Percentiles rank a stretch among this genome's conserved stretches.
Conservation (phyloP, 768 basidiomycete genomes). For the Vishniacozyma victoriae region DNA sequence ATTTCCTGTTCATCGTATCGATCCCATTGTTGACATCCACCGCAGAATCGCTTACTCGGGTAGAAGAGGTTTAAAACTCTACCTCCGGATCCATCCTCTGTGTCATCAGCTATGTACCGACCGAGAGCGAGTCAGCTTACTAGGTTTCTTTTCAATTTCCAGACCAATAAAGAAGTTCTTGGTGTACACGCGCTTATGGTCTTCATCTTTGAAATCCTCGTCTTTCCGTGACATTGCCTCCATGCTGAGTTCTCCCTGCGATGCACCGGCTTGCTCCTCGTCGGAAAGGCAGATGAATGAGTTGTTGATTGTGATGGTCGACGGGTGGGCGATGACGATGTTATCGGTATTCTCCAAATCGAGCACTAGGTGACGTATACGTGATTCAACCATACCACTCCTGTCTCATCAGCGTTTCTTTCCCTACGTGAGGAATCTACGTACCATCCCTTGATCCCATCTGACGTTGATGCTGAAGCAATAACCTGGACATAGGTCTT, state of each 20-base stretch:
- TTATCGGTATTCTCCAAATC: constrained; percentile 95
- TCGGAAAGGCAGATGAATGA: constrained; percentile 73
- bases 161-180: constrained; percentile 98
- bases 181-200: constrained; percentile 71
- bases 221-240: constrained; percentile 64
- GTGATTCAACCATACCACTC: constrained; percentile 98
- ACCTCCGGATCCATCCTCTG: constrained; percentile 71
- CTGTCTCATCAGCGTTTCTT: constrained; percentile 76
- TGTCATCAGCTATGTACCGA: constrained; percentile 3
- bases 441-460: constrained; percentile 90
- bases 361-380: constrained; percentile 91
- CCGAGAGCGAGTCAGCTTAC: constrained; percentile 53
- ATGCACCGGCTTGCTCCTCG: constrained; percentile 80
- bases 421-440: constrained; percentile 50
- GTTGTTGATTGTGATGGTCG: constrained; percentile 88
- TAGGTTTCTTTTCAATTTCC: constrained; percentile 79
- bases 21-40: constrained; percentile 92
- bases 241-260: constrained; percentile 77
- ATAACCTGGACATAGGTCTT: constrained; percentile 94
- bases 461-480: constrained; percentile 74
- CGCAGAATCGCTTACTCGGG: constrained; percentile 90
- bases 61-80: constrained; percentile 92
- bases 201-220: constrained; percentile 54
- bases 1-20: constrained; percentile 84
- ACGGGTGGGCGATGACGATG: constrained; percentile 86